Evolutionary conservation across 805 yeast genomes (phyloP).

Genomic region (Priceomyces medius): DNA sequence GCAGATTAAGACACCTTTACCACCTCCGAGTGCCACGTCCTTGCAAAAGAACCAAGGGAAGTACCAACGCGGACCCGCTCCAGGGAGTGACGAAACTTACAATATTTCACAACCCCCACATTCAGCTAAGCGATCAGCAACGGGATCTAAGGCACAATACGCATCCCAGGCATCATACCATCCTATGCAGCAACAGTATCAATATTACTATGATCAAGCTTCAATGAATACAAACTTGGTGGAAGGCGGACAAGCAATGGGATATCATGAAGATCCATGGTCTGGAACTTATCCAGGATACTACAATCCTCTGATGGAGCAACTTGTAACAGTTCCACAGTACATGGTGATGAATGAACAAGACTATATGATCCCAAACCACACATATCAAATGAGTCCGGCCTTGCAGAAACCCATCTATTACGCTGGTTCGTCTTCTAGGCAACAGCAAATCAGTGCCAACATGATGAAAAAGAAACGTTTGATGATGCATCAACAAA

Average conservation of each 20-base stretch:
- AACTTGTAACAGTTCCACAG: conserved; percentile 4
- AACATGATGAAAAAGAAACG: conserved; percentile 34
- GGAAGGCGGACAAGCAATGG: conserved; percentile 18
- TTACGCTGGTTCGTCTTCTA: conserved; percentile 16
- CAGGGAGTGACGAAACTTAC: background rate
- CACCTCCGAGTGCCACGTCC: conserved; percentile 7
- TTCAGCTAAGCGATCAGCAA: background rate
- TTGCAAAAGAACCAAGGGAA: conserved; percentile 1
- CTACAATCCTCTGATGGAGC: conserved; percentile 4
- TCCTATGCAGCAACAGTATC: conserved; percentile 1
- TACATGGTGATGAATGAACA: conserved; percentile 20
- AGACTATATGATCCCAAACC: conserved; percentile 9
- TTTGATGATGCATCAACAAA: conserved; percentile 19
- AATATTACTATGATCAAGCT: background rate
- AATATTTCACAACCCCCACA: background rate
- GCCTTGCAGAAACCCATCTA: conserved; percentile 7
- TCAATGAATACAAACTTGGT: conserved; percentile 4
- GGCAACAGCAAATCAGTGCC: conserved; percentile 34
- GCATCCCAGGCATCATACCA: background rate
- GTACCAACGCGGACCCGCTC: background rate
- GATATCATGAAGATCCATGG: conserved; percentile 12
- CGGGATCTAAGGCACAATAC: background rate
- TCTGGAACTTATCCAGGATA: background rate
- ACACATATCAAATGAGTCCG: conserved; percentile 17
- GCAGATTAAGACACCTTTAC: conserved; percentile 38